phyloP scores from a whole-genome alignment of 768 basidiomycete species.

The Tubosaeta sp. region DNA sequence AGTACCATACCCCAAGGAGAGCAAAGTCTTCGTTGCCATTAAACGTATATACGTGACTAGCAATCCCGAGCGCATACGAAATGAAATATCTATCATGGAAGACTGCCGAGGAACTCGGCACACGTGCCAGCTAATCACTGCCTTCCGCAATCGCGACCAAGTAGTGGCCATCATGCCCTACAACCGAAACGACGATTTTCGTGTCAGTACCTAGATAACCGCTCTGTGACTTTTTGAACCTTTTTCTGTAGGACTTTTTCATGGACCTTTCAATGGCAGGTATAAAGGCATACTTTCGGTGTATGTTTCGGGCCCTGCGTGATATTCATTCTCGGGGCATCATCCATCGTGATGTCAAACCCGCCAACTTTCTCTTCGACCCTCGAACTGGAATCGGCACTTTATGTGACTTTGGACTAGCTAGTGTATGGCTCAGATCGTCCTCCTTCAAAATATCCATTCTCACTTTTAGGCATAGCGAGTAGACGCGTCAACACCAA shows the following conservation, averaged over 20 bases:
- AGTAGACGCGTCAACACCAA: constrained; percentile 43
- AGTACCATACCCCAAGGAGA: constrained; percentile 34
- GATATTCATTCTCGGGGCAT: constrained; percentile 84
- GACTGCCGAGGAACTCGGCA: constrained; percentile 81
- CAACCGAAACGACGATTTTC: constrained; percentile 87
- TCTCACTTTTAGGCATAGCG: constrained; percentile 39
- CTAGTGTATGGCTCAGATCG: constrained; percentile 59
- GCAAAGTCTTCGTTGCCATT: constrained; percentile 80
- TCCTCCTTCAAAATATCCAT: not conserved
- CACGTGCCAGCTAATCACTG: constrained; percentile 90
- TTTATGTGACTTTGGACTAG: constrained; percentile 92
- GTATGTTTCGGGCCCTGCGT: constrained; percentile 84
- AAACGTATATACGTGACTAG: constrained; percentile 98
- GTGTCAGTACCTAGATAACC: constrained; percentile 51
- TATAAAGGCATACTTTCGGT: constrained; percentile 84
- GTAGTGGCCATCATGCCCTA: constrained; percentile 94
- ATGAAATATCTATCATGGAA: constrained; percentile 89
- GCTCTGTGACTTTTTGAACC: constrained; percentile 6
- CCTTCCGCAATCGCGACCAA: constrained; percentile 87
- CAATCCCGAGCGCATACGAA: constrained; percentile 85
- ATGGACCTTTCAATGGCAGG: constrained; percentile 65
- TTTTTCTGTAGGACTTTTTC: constrained; percentile 63
- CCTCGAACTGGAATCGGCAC: constrained; percentile 78
- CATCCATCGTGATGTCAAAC: constrained; percentile 97
- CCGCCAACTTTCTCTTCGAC: constrained; percentile 95